Evolutionary conservation across 805 yeast genomes (phyloP).

Genomic region (Wickerhamomyces rabaulensis): DNA sequence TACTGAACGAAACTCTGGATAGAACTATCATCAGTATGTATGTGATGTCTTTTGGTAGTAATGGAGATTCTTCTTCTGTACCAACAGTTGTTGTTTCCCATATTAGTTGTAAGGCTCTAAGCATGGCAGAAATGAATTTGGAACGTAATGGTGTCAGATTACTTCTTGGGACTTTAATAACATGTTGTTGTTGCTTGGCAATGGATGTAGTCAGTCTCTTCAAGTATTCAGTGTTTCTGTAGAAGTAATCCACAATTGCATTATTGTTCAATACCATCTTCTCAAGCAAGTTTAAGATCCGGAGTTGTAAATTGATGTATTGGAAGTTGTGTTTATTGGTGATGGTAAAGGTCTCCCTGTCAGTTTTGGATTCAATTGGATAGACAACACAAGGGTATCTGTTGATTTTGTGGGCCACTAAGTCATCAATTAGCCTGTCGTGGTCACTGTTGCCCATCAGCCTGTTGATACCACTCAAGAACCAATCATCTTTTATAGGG

Average conservation of each 20-base stretch:
- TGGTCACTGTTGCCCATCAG: constrained; percentile 46
- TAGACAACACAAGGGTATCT: constrained; percentile 13
- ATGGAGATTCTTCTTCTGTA: constrained; percentile 7
- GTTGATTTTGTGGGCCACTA: constrained; percentile 30
- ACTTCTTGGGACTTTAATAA: constrained; percentile 22
- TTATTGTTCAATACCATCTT: constrained; percentile 23
- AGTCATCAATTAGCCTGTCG: constrained; percentile 34
- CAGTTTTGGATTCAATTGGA: constrained; percentile 4
- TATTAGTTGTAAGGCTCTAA: constrained; percentile 17
- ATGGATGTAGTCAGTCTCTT: constrained; percentile 14
- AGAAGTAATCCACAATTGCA: constrained; percentile 17
- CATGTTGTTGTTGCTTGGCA: constrained; percentile 29
- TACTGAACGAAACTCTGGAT: constrained; percentile 48
- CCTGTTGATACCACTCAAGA: constrained; percentile 50
- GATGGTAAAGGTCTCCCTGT: constrained; percentile 11
- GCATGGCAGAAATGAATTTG: constrained; percentile 15
- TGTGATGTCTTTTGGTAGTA: constrained; percentile 27
- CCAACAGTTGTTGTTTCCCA: constrained; percentile 18
- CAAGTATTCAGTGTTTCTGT: constrained; percentile 21
- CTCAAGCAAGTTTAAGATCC: constrained; percentile 47
- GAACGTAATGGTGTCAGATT: constrained; percentile 20
- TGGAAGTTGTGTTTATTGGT: constrained; percentile 38
- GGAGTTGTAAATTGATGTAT: constrained; percentile 36
- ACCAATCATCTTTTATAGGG: constrained; percentile 34
- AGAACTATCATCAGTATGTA: constrained; percentile 44